Evolutionary conservation across 805 yeast species (phyloP).

Genomic region (Barnettozyma sucrosica): DNA sequence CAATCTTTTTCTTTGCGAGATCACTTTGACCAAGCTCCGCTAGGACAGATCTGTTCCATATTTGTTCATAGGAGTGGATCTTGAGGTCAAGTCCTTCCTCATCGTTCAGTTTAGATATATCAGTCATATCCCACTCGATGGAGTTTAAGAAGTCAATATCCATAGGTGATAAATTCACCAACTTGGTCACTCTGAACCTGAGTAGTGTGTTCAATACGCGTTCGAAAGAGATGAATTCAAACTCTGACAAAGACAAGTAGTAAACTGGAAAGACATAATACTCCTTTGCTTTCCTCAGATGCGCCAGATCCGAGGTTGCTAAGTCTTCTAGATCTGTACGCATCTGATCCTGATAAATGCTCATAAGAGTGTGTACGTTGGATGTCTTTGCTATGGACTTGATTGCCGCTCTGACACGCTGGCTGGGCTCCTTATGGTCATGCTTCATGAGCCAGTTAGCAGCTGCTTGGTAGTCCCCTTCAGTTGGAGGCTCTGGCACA

Average conservation of each 20-base stretch:
- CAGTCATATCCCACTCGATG: slow-evolving; percentile 18
- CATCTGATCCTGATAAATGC: slow-evolving; percentile 17
- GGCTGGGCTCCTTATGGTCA: slow-evolving; percentile 20
- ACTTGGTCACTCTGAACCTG: slow-evolving; percentile 6
- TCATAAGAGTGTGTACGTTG: slow-evolving; percentile 6
- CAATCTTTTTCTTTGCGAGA: slow-evolving; percentile 11
- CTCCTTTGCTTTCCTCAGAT: slow-evolving; percentile 14
- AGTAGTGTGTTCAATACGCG: slow-evolving; percentile 17
- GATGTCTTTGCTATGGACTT: slow-evolving; percentile 9
- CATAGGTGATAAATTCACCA: slow-evolving; percentile 1
- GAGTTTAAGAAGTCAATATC: slow-evolving; percentile 16
- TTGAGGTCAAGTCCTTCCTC: slow-evolving; percentile 8
- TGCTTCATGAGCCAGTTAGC: slow-evolving; percentile 23
- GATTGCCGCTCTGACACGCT: slow-evolving; percentile 19
- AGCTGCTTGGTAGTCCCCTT: slow-evolving; percentile 19
- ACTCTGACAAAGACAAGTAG: slow-evolving; percentile 13
- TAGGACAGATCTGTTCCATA: slow-evolving; percentile 19
- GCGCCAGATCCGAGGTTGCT: slow-evolving; percentile 1
- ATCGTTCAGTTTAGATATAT: slow-evolving; percentile 8
- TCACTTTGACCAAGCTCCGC: slow-evolving; percentile 8
- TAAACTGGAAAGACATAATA: slow-evolving; percentile 20
- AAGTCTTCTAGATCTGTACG: slow-evolving; percentile 10
- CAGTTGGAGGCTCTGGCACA: slow-evolving; percentile 16
- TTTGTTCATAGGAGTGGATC: slow-evolving; percentile 7
- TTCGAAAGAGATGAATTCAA: slow-evolving; percentile 12